phyloP scores from a whole-genome alignment of 495 filamentous ascomycete species.

The Podospora tetraspora region DNA sequence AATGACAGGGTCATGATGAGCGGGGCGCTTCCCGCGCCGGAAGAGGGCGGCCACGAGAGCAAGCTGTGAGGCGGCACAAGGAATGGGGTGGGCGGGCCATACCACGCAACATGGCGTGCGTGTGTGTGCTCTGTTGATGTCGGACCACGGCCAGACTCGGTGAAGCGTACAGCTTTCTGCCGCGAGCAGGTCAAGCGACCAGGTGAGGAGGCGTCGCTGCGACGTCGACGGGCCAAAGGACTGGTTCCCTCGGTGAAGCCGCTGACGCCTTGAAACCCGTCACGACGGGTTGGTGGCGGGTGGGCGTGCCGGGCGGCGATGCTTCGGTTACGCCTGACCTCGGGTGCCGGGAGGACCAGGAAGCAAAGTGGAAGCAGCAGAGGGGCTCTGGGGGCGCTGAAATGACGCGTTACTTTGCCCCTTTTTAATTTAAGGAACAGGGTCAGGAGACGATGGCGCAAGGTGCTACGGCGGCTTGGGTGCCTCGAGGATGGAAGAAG shows the following conservation, averaged over 20 bases:
- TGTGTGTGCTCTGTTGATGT: neutral
- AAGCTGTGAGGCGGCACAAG: conserved; percentile 7
- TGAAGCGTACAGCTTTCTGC: neutral
- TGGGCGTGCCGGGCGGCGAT: neutral
- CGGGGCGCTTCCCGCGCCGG: conserved; percentile 32
- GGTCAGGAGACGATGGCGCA: neutral
- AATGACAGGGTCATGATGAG: conserved; percentile 39
- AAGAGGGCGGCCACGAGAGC: neutral
- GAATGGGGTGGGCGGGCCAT: neutral
- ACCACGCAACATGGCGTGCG: neutral
- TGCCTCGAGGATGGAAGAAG: neutral
- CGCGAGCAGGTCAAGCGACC: neutral
- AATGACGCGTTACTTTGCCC: neutral
- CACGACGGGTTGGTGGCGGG: neutral
- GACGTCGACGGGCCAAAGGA: neutral
- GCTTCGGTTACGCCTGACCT: neutral
- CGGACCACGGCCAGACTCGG: neutral
- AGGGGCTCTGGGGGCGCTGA: neutral
- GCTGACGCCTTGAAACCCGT: neutral
- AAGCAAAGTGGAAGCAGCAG: neutral
- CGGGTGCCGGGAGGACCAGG: neutral
- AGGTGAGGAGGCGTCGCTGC: neutral
- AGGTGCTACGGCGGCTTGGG: neutral
- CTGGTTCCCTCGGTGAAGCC: neutral
- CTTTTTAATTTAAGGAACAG: neutral